These are phyloP conservation scores for Hypoxylon fuscum DNA, from an alignment of 495 filamentous ascomycete species.

Conservation along the genomic window DNA sequence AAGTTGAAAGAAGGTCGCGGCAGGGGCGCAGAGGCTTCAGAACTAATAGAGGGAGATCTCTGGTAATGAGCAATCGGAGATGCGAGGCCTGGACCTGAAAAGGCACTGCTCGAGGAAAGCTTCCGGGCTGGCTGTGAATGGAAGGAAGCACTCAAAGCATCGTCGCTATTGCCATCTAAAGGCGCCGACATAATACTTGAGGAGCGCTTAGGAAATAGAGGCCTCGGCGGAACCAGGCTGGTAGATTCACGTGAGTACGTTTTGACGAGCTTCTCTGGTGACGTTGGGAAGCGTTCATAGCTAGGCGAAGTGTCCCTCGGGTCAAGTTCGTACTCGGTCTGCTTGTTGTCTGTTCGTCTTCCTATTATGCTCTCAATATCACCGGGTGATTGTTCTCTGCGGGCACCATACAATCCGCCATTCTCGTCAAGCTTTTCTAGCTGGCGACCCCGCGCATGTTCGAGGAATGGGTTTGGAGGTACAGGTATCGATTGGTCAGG, in stretches of 20 bases:
- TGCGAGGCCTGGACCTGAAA: slow-evolving; percentile 50
- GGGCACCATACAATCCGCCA: slow-evolving; percentile 48
- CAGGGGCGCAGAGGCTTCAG: slow-evolving; percentile 69
- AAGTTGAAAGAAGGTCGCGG: slow-evolving; percentile 89
- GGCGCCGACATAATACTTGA: slow-evolving; percentile 59
- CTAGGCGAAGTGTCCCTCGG: slow-evolving; percentile 31
- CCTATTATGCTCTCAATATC: slow-evolving; percentile 38
- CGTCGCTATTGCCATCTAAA: slow-evolving; percentile 50
- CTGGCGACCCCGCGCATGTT: slow-evolving; percentile 43
- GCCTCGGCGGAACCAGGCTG: slow-evolving; percentile 53
- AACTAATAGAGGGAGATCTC: slow-evolving; percentile 84
- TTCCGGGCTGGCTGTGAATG: slow-evolving; percentile 61
- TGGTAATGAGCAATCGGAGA: slow-evolving; percentile 66
- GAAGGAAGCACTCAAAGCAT: slow-evolving; percentile 51
- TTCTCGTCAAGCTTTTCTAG: slow-evolving; percentile 44
- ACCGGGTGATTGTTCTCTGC: slow-evolving; percentile 55
- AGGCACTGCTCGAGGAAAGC: slow-evolving; percentile 69
- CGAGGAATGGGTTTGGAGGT: slow-evolving; percentile 48
- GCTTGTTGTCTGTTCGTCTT: slow-evolving; percentile 9
- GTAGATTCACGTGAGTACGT: slow-evolving; percentile 51
- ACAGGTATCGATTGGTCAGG: slow-evolving; percentile 59
- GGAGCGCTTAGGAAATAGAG: slow-evolving; percentile 57
- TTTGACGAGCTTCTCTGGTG: slow-evolving; percentile 52
- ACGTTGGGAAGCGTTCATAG: slow-evolving; percentile 34
- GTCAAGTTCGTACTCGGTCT: slow-evolving; percentile 6